phyloP scores from a whole-genome alignment of 768 basidiomycete species.

The Cystofilobasidium ferigula region DNA sequence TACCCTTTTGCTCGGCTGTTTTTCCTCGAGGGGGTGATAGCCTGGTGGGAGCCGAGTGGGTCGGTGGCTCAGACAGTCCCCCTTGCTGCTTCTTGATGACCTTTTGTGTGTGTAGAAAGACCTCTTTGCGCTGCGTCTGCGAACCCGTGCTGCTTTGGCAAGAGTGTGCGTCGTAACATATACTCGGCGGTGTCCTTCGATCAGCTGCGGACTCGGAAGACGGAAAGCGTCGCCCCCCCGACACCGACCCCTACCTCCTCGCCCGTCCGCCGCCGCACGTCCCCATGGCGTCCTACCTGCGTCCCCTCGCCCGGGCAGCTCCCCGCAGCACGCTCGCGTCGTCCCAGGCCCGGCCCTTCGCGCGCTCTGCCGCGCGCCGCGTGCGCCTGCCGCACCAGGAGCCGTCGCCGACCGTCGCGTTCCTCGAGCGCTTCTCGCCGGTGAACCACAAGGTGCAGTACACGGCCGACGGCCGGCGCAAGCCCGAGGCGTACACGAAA shows the following conservation, averaged over 20 bases:
- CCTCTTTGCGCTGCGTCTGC: no score
- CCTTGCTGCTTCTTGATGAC: background rate
- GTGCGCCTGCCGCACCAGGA: background rate
- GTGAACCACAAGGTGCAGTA: slow-evolving; percentile 5
- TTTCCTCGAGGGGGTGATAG: slow-evolving; percentile 13
- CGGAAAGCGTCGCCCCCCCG: background rate
- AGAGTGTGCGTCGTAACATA: no score
- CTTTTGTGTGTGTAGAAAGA: background rate
- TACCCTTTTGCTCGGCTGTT: slow-evolving; percentile 16
- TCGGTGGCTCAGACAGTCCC: slow-evolving; percentile 22
- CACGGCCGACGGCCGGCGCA: background rate
- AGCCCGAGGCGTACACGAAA: background rate
- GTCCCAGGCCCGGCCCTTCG: background rate
- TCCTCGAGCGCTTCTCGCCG: background rate
- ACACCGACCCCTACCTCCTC: no score
- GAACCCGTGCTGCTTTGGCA: no score
- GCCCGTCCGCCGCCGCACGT: no score
- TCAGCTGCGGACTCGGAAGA: no score
- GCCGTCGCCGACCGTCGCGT: background rate
- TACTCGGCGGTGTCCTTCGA: no score
- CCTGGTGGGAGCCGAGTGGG: slow-evolving; percentile 11
- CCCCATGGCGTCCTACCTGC: background rate
- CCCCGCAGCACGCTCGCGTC: background rate
- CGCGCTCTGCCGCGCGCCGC: background rate
- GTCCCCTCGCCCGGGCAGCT: background rate